Evolutionary conservation across 1,284 basidiomycete genomes (phyloP), one percentile per base, ranked within the genome.

Genomic region (Pterulicium gracile): DNA sequence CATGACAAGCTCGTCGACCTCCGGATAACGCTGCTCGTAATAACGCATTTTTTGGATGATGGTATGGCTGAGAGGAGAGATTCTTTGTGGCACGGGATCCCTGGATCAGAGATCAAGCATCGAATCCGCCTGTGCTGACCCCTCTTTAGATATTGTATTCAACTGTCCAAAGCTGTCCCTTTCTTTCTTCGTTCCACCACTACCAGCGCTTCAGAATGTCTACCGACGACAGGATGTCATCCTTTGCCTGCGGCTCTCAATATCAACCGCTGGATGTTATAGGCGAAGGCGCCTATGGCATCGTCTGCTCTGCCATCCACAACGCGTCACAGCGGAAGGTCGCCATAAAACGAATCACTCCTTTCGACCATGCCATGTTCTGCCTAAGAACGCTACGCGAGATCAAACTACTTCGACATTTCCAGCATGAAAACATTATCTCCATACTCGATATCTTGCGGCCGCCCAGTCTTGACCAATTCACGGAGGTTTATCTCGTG

Each of bases 1-100:
- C 94, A 98, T 97, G 65, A 98, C 94, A 51, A 98, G 82, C 66
- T 97, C 90, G 64, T 98, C 95, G 49, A 96, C 88, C 66, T 92
- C 85, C 22, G 84, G 86, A 58, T 86, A 88, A 52, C 78, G 75
- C 58, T 81, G 79, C 60, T 85, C 79, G 61, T 88, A 89, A 63
- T 88, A 89, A 42, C 86, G 77, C 86, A 89, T 89, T n/a, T 20
- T 24, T 50, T 60, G 47, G 43, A 21, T 18, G 51, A 40, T 24
- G 32, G 24, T n/a, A 12, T 43, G 42, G 23, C 23, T 4, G 42
- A 21, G 4, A n/a, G 42, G 5, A 43, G 47, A 24, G 20, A 23
- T 18, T 7, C 10, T 7, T 7, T 39, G 36, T 32, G 15, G 36
- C 36, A 39, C 36, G 36, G 36, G 36, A 39, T 39, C 36, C n/a